Percentiles rank a stretch among this genome's conserved stretches.
Evolutionary conservation across 768 basidiomycete genomes (phyloP).

Genomic region (Cystobasidiopsis lactophilus): DNA sequence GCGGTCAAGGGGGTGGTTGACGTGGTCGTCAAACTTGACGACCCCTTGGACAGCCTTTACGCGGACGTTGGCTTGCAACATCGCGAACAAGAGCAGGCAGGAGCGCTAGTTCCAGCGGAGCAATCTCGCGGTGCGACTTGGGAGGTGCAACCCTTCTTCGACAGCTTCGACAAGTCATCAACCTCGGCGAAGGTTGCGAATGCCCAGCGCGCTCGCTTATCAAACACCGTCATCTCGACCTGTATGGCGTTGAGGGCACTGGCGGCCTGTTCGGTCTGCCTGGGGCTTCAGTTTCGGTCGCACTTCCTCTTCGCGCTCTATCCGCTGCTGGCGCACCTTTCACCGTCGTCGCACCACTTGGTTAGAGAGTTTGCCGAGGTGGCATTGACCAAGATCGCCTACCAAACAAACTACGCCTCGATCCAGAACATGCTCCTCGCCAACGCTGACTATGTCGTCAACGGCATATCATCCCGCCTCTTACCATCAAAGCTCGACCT

Average conservation of each 20-base stretch:
- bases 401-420: constrained; percentile 67
- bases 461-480: constrained; percentile 64
- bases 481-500: constrained; percentile 54
- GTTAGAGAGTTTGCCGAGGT: constrained; percentile 55
- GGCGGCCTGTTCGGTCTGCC: constrained; percentile 44
- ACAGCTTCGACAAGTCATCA: constrained; percentile 20
- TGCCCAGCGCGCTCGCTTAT: not conserved
- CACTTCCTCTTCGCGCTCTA: constrained; percentile 61
- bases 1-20: constrained; percentile 6
- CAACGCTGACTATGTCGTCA: constrained; percentile 90
- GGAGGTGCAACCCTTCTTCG: constrained; percentile 18
- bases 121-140: constrained; percentile 17
- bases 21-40: constrained; percentile 50
- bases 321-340: constrained; percentile 62
- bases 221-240: constrained; percentile 47
- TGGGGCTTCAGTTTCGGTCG: constrained; percentile 47
- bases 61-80: constrained; percentile 22
- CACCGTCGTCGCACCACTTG: constrained; percentile 40
- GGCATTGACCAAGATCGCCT: constrained; percentile 46
- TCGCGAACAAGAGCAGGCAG: not conserved
- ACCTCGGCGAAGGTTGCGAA: not conserved
- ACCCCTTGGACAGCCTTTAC: constrained; percentile 23
- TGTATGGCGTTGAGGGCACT: constrained; percentile 52
- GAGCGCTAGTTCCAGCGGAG: not conserved
- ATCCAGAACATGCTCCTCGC: constrained; percentile 68